phyloP scores from a whole-genome alignment of 495 filamentous ascomycete genomes.

The Filosporella fistucella region DNA sequence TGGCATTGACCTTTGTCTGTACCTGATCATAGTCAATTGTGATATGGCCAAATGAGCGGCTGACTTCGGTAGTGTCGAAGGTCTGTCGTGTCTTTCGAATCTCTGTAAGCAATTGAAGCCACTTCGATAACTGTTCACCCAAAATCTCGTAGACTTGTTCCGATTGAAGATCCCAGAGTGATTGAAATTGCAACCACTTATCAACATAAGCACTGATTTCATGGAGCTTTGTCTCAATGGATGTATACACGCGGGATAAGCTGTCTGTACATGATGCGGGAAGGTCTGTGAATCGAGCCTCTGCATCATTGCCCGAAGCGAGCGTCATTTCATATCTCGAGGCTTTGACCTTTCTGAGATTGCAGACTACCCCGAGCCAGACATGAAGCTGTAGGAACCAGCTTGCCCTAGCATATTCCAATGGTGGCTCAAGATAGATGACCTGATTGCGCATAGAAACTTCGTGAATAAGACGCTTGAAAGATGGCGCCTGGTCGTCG shows the following conservation, averaged over 20 bases:
- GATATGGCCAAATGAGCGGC: slow-evolving; percentile 85
- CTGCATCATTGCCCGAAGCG: slow-evolving; percentile 57
- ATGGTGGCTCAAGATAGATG: slow-evolving; percentile 88
- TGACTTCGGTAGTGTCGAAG: slow-evolving; percentile 93
- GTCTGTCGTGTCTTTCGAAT: slow-evolving; percentile 89
- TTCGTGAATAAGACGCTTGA: slow-evolving; percentile 76
- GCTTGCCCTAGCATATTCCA: slow-evolving; percentile 86
- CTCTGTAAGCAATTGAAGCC: slow-evolving; percentile 92
- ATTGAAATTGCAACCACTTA: slow-evolving; percentile 98
- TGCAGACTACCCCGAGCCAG: slow-evolving; percentile 90
- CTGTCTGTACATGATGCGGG: slow-evolving; percentile 72
- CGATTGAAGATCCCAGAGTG: slow-evolving; percentile 93
- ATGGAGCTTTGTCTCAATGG: slow-evolving; percentile 71
- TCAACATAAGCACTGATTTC: slow-evolving; percentile 81
- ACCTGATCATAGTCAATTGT: slow-evolving; percentile 97
- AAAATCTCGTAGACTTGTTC: slow-evolving; percentile 90
- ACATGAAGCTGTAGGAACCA: slow-evolving; percentile 91
- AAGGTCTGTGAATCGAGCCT: slow-evolving; percentile 81
- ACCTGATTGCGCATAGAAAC: slow-evolving; percentile 95
- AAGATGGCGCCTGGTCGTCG: slow-evolving; percentile 36
- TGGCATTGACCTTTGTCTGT: slow-evolving; percentile 94
- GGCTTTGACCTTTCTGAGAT: slow-evolving; percentile 86
- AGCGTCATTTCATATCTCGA: slow-evolving; percentile 89
- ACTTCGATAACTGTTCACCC: slow-evolving; percentile 85
- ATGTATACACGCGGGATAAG: slow-evolving; percentile 71